These are phyloP conservation scores for Penicillium decumbens DNA, from an alignment of 2,329 filamentous ascomycete species.

Conservation along the genomic window DNA sequence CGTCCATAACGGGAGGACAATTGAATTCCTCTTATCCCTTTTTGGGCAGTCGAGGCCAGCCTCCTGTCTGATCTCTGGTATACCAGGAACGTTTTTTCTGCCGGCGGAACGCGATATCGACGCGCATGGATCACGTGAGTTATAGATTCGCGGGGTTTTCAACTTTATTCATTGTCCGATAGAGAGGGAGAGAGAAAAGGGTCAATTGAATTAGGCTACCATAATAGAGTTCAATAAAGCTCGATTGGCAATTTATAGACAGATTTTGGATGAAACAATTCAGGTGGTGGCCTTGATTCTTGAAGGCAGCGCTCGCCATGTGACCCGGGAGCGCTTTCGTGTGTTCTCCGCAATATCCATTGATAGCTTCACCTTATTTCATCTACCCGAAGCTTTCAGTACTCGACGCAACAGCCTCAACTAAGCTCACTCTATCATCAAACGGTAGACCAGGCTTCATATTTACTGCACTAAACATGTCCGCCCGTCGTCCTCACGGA, in stretches of 20 bases:
- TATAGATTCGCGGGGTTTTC: background rate
- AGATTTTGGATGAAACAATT: background rate
- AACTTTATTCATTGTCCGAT: background rate
- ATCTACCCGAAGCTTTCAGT: background rate
- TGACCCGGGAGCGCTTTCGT: constrained; percentile 10
- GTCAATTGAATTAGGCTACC: background rate
- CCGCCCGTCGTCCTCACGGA: constrained; percentile 29
- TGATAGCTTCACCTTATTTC: constrained; percentile 5
- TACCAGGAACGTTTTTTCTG: constrained; percentile 23
- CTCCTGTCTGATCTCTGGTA: constrained; percentile 12
- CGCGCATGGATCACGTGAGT: constrained; percentile 20
- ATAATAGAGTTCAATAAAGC: background rate
- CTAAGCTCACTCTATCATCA: background rate
- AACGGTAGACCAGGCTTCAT: background rate
- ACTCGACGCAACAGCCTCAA: background rate
- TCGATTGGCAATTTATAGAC: background rate
- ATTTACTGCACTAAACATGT: constrained; percentile 23
- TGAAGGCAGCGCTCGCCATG: constrained; percentile 2
- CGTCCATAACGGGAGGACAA: constrained; percentile 31
- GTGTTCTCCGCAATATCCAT: constrained; percentile 11
- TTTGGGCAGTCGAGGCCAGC: constrained; percentile 10
- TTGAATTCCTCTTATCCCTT: background rate
- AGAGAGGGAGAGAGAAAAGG: background rate
- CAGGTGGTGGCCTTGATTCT: background rate
- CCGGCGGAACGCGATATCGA: constrained; percentile 21